Base-by-base conservation (phyloP, 1,284 basidiomycete species). In the Agaricales sp. region DNA sequence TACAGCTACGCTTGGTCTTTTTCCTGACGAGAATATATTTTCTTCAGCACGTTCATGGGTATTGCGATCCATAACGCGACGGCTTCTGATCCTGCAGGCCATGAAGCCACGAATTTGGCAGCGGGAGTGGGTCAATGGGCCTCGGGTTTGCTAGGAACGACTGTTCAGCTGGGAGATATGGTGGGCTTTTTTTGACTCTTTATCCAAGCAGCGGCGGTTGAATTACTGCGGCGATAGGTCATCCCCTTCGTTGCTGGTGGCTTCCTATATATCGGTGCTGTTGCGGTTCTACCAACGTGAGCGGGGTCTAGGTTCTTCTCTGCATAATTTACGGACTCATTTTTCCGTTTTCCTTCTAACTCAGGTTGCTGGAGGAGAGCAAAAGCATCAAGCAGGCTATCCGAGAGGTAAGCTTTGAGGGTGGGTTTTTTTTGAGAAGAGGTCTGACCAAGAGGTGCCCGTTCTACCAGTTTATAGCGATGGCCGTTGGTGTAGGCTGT, bases 241-340 rank as follows among this genome's bases (percentile, higher is more conserved):
- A 92, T 93, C 56, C 90, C 90, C 2, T 90, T 90, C 58, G 90
- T 92, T 23, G 90, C 90, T 45, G 90, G 90, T 58, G 90, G 90
- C n/a, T 93, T 92, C 69, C 70, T 93, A 61, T 92, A 93, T 66
- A 92, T 92, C 57, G 90, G 89, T 16, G 87, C 87, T 39, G 91
- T 93, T 49, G 89, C 89, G 47, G 90, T 92, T 50, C 70, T 93
- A 54, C 90, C 90, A 58, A 87, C 86, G 86, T 89, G 73, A 60
- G 84, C 76, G 39, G 30, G n/a, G n/a, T 43, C 48, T 37, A 30
- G 48, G 25, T 45, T 37, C 52, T 52, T 16, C 8, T 11, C 30
- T 35, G 30, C n/a, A n/a, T 11, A n/a, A 35, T 11, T n/a, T 35
- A 11, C 30, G 30, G 37, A 19, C 35, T 49, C 22, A 46, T 53